These are phyloP conservation scores for Stenogyne calaminthoides DNA, from an alignment of 305 asterid species.

Conservation along the genomic window DNA sequence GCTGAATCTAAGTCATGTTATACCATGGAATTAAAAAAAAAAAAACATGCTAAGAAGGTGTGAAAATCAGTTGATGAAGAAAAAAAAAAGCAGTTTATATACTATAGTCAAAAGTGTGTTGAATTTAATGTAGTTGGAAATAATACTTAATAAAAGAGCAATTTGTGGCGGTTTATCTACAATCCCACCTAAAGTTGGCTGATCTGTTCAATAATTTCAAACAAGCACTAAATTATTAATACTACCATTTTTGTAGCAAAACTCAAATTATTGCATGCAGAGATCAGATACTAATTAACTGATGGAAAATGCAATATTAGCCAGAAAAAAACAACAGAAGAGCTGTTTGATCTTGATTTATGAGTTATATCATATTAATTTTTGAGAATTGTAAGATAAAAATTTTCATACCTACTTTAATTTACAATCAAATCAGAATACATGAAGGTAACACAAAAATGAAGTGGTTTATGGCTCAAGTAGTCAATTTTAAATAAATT, in stretches of 20 bases:
- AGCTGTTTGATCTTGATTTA: not conserved
- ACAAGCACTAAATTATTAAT: not conserved
- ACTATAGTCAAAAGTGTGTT: constrained; percentile 22
- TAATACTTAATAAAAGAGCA: not conserved
- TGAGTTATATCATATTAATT: constrained; percentile 20
- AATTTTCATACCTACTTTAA: no score
- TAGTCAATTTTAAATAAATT: no score
- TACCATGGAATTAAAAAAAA: not conserved
- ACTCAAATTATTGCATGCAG: not conserved
- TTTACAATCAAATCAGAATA: no score
- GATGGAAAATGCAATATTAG: not conserved
- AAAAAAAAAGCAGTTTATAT: not conserved
- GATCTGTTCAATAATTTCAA: constrained; percentile 7
- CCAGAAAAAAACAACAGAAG: not conserved
- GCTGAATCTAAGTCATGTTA: not conserved
- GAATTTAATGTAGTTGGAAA: not conserved
- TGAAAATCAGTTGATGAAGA: not conserved
- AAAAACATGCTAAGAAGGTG: not conserved
- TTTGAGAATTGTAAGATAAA: not conserved
- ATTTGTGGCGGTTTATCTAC: constrained; percentile 17
- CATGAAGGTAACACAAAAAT: no score
- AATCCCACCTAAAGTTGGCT: constrained; percentile 7
- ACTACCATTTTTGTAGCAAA: not conserved
- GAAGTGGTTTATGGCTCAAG: no score
- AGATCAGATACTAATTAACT: not conserved